Evolutionary conservation across 768 basidiomycete species (phyloP), one percentile per base, ranked within the genome.

Genomic region (Suillus brevipes): DNA sequence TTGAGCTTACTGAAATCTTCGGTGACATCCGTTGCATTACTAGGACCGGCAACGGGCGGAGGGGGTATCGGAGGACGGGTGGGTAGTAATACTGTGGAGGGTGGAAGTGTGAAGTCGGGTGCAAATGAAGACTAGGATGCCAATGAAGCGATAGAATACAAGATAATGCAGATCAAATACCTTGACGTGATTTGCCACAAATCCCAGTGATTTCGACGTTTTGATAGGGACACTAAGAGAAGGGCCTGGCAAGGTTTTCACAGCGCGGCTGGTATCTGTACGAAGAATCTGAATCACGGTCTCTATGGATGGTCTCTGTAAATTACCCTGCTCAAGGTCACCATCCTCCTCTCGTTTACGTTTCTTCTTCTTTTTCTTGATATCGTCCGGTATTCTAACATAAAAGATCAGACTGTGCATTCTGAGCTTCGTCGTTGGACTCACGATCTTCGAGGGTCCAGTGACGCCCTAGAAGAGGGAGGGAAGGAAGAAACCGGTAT

Each of bases 1-100:
- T 94, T 97, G 31, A 84, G 78, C 75, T 91, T 91, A 73, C 90
- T 94, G 72, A 95, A 97, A 78, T 98, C 95, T 64, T 97, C 94
- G 63, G 71, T 84, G 36, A 98, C 95, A 63, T 95, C 89, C 36
- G 82, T 87, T 50, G 94, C 88, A 71, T 87, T 90, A 73, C 86
- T 89, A n/a, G 93, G 92, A n/a, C 89, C 90, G n/a, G 91, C 83
- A 69, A 84, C 80, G 36, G 91, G 89, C 47, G 86, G 80, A 62
- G 83, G 81, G 42, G 85, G 84, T 75, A 88, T 80, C 61, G 85
- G 84, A 0, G 91, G 91, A 38, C 87, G 89, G 12, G 82, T 74
- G 3, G 85, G 84, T 16, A 91, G 79, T 20, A 91, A 81, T 40
- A 81, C 77, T 23, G 78, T 69, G 38, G 79, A 60, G 36, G 77